Percentiles rank a stretch among this genome's conserved stretches.
Conservation (phyloP, 257 asterid species). For the Solanum lycopersicoides region DNA sequence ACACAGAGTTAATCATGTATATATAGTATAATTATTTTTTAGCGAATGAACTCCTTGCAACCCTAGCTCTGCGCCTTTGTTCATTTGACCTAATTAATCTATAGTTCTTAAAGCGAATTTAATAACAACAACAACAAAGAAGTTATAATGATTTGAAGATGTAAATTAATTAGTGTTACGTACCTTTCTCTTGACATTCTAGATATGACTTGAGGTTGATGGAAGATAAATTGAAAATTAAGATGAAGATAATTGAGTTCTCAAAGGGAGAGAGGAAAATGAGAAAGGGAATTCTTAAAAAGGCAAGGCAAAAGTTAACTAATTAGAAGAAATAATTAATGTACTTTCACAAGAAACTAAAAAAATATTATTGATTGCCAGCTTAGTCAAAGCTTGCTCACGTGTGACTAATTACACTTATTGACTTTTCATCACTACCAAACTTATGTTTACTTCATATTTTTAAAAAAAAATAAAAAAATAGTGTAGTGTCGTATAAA, state of each 20-base stretch:
- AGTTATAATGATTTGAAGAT: not conserved
- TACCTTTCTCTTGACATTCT: constrained; percentile 81
- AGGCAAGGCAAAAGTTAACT: constrained; percentile 10
- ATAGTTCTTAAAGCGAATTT: not conserved
- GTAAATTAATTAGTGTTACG: not conserved
- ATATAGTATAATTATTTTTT: not conserved
- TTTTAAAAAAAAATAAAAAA: not conserved
- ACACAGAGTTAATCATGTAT: not conserved
- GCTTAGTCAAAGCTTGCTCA: constrained; percentile 31
- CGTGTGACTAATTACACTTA: constrained; percentile 46
- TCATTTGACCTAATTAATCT: not conserved
- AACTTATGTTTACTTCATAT: constrained; percentile 11
- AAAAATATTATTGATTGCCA: constrained; percentile 16
- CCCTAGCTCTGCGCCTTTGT: not conserved
- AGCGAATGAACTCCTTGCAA: not conserved
- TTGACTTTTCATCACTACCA: constrained; percentile 54
- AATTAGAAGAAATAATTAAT: not conserved
- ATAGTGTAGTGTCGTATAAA: too few relatives aligned
- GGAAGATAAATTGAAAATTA: not conserved
- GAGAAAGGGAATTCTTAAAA: constrained; percentile 21
- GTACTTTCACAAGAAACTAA: not conserved
- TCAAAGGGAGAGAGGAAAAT: not conserved
- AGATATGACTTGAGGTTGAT: not conserved
- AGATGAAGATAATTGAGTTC: not conserved
- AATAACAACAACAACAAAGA: not conserved